Evolutionary conservation across 306 rosid species (phyloP).

Genomic region (Notholithocarpus densiflorus): DNA sequence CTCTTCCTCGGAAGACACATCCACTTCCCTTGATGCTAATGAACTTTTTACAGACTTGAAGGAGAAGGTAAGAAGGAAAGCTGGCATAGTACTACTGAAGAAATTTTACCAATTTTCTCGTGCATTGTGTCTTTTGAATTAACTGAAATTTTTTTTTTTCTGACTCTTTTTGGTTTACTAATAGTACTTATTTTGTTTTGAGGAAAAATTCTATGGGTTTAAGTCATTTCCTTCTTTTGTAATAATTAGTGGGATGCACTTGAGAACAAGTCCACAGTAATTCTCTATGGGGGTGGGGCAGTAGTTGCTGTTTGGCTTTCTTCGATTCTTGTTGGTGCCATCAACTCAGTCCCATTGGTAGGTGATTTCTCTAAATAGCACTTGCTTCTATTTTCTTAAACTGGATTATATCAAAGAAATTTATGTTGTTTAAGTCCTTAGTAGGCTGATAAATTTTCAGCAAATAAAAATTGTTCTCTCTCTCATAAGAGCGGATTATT

Average conservation of each 20-base stretch:
- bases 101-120: constrained; percentile 12
- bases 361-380: constrained; percentile 11
- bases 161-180: not conserved
- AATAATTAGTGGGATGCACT: constrained; percentile 84
- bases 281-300: constrained; percentile 94
- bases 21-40: constrained; percentile 56
- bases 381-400: not conserved
- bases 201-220: not conserved
- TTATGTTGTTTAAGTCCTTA: not conserved
- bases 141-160: not conserved
- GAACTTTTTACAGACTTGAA: constrained; percentile 84
- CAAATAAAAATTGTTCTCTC: not conserved
- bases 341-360: constrained; percentile 98
- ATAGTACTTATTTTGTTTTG: not conserved
- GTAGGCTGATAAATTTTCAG: not conserved
- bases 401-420: not conserved
- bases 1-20: constrained; percentile 80
- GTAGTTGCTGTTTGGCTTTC: constrained; percentile 87
- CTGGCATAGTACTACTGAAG: not conserved
- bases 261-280: constrained; percentile 94
- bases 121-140: not conserved
- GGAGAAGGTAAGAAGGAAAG: constrained; percentile 64
- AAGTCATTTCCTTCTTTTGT: constrained; percentile 20
- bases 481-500: not conserved
- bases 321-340: constrained; percentile 72